Percentiles rank a stretch among this genome's conserved stretches.
Conservation (phyloP, 192 early-diverging fungal genomes). For the Phlyctochytrium bullatum region DNA sequence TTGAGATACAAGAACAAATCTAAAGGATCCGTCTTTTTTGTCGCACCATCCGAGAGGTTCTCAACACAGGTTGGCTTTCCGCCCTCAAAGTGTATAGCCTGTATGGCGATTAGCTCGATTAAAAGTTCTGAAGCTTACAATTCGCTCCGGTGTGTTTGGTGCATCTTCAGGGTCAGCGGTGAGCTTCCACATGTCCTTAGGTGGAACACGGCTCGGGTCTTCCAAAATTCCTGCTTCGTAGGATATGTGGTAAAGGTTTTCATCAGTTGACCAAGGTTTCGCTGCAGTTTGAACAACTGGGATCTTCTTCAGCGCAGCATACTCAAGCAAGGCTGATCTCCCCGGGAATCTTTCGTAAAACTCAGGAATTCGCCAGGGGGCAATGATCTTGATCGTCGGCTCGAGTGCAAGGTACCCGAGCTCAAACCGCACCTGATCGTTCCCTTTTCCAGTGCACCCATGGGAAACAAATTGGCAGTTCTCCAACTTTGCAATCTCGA, state of each 20-base stretch:
- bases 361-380: slow-evolving; percentile 91
- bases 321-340: slow-evolving; percentile 86
- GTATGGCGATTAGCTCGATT: background rate
- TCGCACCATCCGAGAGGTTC: slow-evolving; percentile 75
- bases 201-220: slow-evolving; percentile 93
- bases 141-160: slow-evolving; percentile 92
- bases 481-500: slow-evolving; percentile 89
- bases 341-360: slow-evolving; percentile 97
- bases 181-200: slow-evolving; percentile 99
- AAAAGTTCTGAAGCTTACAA: slow-evolving; percentile 42
- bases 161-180: slow-evolving; percentile 96
- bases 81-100: slow-evolving; percentile 79
- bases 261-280: slow-evolving; percentile 99
- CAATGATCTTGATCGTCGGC: slow-evolving; percentile 93
- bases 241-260: slow-evolving; percentile 99
- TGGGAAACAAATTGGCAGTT: slow-evolving; percentile 97
- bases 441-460: slow-evolving; percentile 99
- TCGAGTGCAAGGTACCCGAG: slow-evolving; percentile 96
- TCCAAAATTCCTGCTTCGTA: slow-evolving; percentile 98
- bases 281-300: slow-evolving; percentile 93
- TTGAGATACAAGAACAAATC: slow-evolving; percentile 96
- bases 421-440: slow-evolving; percentile 99
- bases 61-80: slow-evolving; percentile 88
- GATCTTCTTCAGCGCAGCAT: slow-evolving; percentile 84
- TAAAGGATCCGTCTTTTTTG: slow-evolving; percentile 63